phyloP scores from a whole-genome alignment of 495 filamentous ascomycete species.

The Aspergillus nidulans region DNA sequence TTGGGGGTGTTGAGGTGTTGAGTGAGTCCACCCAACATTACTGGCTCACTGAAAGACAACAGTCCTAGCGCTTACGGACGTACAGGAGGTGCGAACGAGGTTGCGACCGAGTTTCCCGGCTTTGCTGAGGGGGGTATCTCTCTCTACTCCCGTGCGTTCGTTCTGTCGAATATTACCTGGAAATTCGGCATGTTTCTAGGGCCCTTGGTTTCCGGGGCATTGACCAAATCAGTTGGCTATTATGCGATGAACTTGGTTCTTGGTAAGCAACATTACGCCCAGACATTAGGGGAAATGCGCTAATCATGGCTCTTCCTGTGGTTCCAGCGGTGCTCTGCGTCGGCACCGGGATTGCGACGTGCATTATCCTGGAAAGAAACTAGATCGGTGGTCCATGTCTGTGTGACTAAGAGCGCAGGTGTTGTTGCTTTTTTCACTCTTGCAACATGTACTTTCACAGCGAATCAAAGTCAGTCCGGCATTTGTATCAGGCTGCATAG shows the following conservation, averaged over 20 bases:
- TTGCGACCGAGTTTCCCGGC: slow-evolving; percentile 15
- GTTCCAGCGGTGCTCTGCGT: neutral
- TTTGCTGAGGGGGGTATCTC: slow-evolving; percentile 27
- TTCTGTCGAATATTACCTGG: slow-evolving; percentile 33
- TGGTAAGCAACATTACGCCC: no score
- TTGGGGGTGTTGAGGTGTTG: slow-evolving; percentile 14
- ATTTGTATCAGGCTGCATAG: no score
- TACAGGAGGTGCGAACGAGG: neutral
- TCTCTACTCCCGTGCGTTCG: slow-evolving; percentile 33
- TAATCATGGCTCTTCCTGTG: neutral
- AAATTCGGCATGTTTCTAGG: slow-evolving; percentile 32
- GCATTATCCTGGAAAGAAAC: neutral
- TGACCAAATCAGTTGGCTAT: slow-evolving; percentile 31
- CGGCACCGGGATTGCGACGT: neutral
- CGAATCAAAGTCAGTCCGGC: no score
- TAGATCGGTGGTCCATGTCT: neutral
- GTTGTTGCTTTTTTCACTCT: no score
- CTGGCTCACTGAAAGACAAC: neutral
- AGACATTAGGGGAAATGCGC: no score
- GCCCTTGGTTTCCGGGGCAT: slow-evolving; percentile 27
- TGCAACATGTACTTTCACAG: no score
- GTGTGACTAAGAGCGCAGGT: no score
- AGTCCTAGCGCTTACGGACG: neutral
- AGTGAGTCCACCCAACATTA: neutral
- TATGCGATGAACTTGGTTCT: slow-evolving; percentile 3